Percentiles rank a stretch among this genome's conserved stretches.
Evolutionary conservation across 2,329 filamentous ascomycete species (phyloP).

Genomic region (Diaporthe citri): DNA sequence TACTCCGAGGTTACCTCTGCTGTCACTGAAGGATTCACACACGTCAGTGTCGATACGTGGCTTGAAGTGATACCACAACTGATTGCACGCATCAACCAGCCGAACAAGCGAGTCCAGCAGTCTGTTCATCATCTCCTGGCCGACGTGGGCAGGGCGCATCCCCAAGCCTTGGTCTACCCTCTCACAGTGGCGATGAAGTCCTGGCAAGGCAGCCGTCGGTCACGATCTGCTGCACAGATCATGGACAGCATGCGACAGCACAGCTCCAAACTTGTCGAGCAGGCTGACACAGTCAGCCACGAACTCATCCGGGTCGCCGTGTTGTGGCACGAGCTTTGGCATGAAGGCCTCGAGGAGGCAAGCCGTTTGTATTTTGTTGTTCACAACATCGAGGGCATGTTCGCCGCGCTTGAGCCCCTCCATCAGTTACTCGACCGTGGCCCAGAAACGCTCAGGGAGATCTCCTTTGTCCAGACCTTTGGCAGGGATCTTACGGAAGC

Average conservation of each 20-base stretch:
- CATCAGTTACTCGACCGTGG: conserved; percentile 93
- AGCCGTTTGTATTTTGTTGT: conserved; percentile 97
- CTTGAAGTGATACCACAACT: conserved; percentile 97
- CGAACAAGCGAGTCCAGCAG: conserved; percentile 87
- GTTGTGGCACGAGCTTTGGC: conserved; percentile 99
- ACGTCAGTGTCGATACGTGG: conserved; percentile 98
- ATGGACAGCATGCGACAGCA: conserved; percentile 99
- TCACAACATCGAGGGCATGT: conserved; percentile 98
- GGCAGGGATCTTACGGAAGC: conserved; percentile 95
- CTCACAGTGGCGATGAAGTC: conserved; percentile 99
- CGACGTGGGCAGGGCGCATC: conserved; percentile 93
- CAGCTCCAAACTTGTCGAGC: conserved; percentile 90
- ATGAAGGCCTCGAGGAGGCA: conserved; percentile 96
- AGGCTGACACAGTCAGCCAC: conserved; percentile 94
- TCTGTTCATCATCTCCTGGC: conserved; percentile 93
- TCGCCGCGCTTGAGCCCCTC: conserved; percentile 87
- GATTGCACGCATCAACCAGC: conserved; percentile 97
- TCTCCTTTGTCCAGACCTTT: conserved; percentile 98
- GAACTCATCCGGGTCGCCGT: conserved; percentile 98
- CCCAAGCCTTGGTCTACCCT: conserved; percentile 96
- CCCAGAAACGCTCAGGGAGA: conserved; percentile 92
- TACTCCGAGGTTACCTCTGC: conserved; percentile 88
- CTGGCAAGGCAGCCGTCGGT: conserved; percentile 81
- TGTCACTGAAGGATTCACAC: conserved; percentile 90
- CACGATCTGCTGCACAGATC: conserved; percentile 89